phyloP scores from a whole-genome alignment of 805 yeast genomes.

The Saccharomycopsis microspora region DNA sequence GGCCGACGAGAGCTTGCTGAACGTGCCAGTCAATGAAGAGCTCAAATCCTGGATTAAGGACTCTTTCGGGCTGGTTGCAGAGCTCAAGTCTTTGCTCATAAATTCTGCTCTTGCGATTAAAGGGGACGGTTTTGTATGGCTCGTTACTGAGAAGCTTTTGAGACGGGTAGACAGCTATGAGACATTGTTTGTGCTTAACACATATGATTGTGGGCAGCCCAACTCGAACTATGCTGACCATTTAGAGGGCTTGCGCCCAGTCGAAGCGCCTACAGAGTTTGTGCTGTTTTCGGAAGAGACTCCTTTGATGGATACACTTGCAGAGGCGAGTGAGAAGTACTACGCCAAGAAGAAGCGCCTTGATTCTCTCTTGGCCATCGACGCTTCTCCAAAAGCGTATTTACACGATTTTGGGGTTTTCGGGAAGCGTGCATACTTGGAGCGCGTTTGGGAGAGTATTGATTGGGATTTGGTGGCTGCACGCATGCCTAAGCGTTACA shows the following conservation, averaged over 20 bases:
- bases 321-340: constrained; percentile 28
- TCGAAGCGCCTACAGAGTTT: constrained; percentile 6
- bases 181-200: constrained; percentile 57
- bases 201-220: constrained; percentile 87
- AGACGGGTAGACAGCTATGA: constrained; percentile 24
- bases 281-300: neutral
- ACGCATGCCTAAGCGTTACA: constrained; percentile 25
- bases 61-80: constrained; percentile 68
- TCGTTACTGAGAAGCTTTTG: constrained; percentile 44
- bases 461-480: constrained; percentile 60
- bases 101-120: constrained; percentile 60
- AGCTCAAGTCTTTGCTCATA: constrained; percentile 60
- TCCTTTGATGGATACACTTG: constrained; percentile 18
- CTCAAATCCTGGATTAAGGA: constrained; percentile 38
- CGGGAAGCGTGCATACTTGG: constrained; percentile 55
- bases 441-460: constrained; percentile 56
- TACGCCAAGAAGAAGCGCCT: constrained; percentile 32
- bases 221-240: constrained; percentile 47
- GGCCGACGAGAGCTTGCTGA: constrained; percentile 19
- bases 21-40: constrained; percentile 24
- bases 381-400: constrained; percentile 62
- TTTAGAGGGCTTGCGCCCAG: constrained; percentile 29
- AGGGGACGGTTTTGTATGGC: constrained; percentile 90
- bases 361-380: constrained; percentile 59
- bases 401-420: constrained; percentile 67